phyloP scores from a whole-genome alignment of 108 stramenopile species.

The Pelagomonas calceolata region DNA sequence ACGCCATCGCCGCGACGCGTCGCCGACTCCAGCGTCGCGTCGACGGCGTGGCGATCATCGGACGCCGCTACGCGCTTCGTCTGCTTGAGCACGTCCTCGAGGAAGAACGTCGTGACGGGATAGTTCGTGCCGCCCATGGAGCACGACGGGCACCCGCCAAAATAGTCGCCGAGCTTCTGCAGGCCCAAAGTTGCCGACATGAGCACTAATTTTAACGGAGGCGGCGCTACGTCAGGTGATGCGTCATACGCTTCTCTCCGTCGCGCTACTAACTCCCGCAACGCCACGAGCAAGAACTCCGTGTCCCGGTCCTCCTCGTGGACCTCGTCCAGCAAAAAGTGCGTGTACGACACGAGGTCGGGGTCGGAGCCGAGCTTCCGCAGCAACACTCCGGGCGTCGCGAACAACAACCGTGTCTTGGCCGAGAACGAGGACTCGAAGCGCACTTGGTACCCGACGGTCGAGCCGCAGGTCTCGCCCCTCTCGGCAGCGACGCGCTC shows the following conservation, averaged over 20 bases:
- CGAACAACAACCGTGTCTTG: constrained; percentile 66
- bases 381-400: constrained; percentile 77
- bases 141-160: constrained; percentile 39
- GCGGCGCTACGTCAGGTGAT: too few relatives aligned
- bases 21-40: too few relatives aligned
- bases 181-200: constrained; percentile 64
- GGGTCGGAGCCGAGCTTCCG: constrained; percentile 57
- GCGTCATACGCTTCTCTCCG: constrained; percentile 7
- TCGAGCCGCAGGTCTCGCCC: constrained; percentile 5
- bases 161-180: constrained; percentile 49
- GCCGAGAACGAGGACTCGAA: constrained; percentile 46
- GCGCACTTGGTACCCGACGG: constrained; percentile 72
- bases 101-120: constrained; percentile 60
- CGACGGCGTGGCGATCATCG: too few relatives aligned
- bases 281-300: constrained; percentile 76
- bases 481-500: constrained; percentile 43
- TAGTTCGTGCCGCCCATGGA: constrained; percentile 69
- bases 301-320: constrained; percentile 80
- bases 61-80: too few relatives aligned
- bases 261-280: constrained; percentile 56
- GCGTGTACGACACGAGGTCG: constrained; percentile 46
- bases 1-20: too few relatives aligned
- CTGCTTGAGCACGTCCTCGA: constrained; percentile 55
- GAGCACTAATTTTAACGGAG: constrained; percentile 54
- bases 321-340: constrained; percentile 86